Conservation (phyloP, 2,329 filamentous ascomycete genomes). For the Cordyceps cicadae region DNA sequence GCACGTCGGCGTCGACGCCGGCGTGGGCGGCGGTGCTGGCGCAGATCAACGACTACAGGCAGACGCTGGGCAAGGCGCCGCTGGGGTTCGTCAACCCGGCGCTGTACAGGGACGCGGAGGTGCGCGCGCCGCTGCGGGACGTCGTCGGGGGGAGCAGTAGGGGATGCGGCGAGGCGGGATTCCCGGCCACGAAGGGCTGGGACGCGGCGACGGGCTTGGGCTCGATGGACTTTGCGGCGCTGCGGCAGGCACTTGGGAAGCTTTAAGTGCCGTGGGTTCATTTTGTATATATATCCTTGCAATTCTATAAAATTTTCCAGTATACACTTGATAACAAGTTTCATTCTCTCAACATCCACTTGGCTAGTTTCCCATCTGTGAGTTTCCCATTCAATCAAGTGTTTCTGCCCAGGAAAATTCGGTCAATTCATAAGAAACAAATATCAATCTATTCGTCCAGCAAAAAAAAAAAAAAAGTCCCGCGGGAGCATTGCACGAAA, state of each 20-base stretch:
- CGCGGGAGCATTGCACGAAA: too few species aligned
- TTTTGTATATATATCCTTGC: too few species aligned
- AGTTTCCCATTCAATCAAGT: too few species aligned
- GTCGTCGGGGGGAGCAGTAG: background rate
- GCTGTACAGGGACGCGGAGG: background rate
- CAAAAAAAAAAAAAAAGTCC: too few species aligned
- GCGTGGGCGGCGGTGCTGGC: background rate
- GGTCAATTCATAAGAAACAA: too few species aligned
- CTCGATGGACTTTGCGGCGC: background rate
- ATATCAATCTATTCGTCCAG: too few species aligned
- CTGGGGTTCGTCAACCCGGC: constrained; percentile 7
- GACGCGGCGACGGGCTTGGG: constrained; percentile 3
- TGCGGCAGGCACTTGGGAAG: background rate
- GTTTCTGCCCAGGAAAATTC: too few species aligned
- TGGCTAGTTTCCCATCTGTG: too few species aligned
- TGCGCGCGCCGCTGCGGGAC: background rate
- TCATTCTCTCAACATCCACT: too few species aligned
- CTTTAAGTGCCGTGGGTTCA: background rate
- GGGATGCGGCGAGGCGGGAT: background rate
- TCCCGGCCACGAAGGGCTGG: constrained; percentile 3
- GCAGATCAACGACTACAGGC: constrained; percentile 2
- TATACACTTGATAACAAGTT: too few species aligned
- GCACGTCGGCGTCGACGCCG: background rate
- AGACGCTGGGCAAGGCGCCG: background rate
- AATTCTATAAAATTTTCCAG: too few species aligned